Conservation (phyloP, 1,284 basidiomycete species). For the Malassezia caprae region DNA sequence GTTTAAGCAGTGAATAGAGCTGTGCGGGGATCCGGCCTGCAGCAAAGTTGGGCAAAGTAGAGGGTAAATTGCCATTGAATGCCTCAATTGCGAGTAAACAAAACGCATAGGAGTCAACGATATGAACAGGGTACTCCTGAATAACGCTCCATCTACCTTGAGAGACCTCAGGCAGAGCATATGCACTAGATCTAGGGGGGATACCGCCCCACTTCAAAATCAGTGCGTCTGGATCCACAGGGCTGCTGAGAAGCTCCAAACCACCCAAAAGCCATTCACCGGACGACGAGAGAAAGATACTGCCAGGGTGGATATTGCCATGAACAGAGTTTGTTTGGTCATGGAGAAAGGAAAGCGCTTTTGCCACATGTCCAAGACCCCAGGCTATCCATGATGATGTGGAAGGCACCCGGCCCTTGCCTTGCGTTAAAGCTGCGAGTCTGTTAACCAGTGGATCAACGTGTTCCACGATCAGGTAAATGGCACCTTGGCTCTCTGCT, state of each 20-base stretch:
- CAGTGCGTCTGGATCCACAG: constrained; percentile 45
- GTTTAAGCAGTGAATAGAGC: constrained; percentile 73
- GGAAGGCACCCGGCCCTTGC: constrained; percentile 54
- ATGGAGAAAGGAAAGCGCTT: constrained; percentile 61
- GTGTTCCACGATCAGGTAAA: constrained; percentile 90
- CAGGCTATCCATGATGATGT: constrained; percentile 66
- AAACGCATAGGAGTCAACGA: constrained; percentile 36
- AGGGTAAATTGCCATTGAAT: constrained; percentile 36
- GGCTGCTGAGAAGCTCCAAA: constrained; percentile 70
- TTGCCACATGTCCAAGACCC: constrained; percentile 81
- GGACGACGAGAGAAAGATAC: constrained; percentile 68
- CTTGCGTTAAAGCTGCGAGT: constrained; percentile 53
- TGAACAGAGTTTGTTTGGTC: constrained; percentile 59
- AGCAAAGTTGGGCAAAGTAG: constrained; percentile 61
- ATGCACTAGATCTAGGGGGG: constrained; percentile 38
- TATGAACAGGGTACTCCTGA: constrained; percentile 19
- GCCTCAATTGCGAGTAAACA: constrained; percentile 33
- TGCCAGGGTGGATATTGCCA: constrained; percentile 67
- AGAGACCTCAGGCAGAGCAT: constrained; percentile 74
- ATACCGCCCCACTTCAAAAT: constrained; percentile 29
- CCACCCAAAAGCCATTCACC: constrained; percentile 95
- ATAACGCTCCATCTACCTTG: constrained; percentile 61
- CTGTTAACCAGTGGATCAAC: constrained; percentile 66
- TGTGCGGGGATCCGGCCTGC: constrained; percentile 66
- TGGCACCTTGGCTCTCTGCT: constrained; percentile 71